These are phyloP conservation scores for Sugiyamaella smithiae DNA, from an alignment of 805 yeast species.

Conservation along the genomic window DNA sequence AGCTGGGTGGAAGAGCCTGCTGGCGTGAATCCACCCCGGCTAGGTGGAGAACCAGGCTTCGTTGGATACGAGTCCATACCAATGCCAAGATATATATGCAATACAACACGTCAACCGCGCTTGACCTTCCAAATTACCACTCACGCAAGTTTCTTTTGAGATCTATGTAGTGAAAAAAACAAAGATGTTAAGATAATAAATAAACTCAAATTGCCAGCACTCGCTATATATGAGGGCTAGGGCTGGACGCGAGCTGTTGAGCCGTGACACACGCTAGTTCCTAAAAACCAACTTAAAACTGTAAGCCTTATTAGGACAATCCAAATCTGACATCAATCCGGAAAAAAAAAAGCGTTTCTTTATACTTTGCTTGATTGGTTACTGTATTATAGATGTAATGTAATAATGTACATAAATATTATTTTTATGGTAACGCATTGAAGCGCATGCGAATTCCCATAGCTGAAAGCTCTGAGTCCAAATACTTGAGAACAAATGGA, in stretches of 20 bases:
- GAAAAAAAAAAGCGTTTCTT: too few relatives aligned
- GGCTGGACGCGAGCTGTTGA: conserved; percentile 1
- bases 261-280: too few relatives aligned
- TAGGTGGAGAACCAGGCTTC: neutral
- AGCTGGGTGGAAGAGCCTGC: neutral
- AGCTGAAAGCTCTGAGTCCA: conserved; percentile 93
- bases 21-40: neutral
- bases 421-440: conserved; percentile 60
- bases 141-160: too few relatives aligned
- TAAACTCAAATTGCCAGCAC: conserved; percentile 1
- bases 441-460: conserved; percentile 96
- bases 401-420: neutral
- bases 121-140: neutral
- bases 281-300: too few relatives aligned
- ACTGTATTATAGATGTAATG: too few relatives aligned
- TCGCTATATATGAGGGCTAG: neutral
- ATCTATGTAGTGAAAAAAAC: too few relatives aligned
- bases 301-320: too few relatives aligned
- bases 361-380: too few relatives aligned
- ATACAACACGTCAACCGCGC: neutral
- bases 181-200: too few relatives aligned
- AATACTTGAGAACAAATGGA: conserved; percentile 92
- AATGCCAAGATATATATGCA: neutral
- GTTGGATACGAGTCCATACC: neutral
- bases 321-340: too few relatives aligned